Conservation (phyloP, 768 basidiomycete genomes). For the Suillus variegatus region DNA sequence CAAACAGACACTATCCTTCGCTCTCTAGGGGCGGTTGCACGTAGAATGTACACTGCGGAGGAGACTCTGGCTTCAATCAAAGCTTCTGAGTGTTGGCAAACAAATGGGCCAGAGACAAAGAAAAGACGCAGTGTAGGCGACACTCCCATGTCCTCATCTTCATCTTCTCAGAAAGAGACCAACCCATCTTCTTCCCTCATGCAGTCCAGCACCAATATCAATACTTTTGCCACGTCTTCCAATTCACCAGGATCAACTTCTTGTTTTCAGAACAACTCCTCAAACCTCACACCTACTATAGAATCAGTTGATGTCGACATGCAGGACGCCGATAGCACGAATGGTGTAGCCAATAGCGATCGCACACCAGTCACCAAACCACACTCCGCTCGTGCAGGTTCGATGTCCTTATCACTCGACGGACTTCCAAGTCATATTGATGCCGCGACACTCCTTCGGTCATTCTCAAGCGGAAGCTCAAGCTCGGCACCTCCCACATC, state of each 20-base stretch:
- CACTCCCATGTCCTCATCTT: slow-evolving; percentile 33
- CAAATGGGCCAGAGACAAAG: slow-evolving; percentile 43
- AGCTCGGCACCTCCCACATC: slow-evolving; percentile 49
- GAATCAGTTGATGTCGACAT: slow-evolving; percentile 29
- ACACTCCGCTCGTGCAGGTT: slow-evolving; percentile 33
- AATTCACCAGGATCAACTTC: neutral
- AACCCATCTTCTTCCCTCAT: slow-evolving; percentile 14
- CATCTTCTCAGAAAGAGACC: slow-evolving; percentile 29
- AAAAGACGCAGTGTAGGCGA: slow-evolving; percentile 44
- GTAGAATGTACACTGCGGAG: slow-evolving; percentile 59
- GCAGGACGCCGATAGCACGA: slow-evolving; percentile 25
- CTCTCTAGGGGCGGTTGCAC: slow-evolving; percentile 49
- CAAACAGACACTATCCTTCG: slow-evolving; percentile 59
- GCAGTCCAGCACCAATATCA: slow-evolving; percentile 26
- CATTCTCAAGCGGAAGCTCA: slow-evolving; percentile 32
- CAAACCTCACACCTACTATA: neutral
- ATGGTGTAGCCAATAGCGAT: slow-evolving; percentile 28
- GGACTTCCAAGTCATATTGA: slow-evolving; percentile 44
- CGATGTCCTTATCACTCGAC: slow-evolving; percentile 55
- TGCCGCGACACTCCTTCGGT: slow-evolving; percentile 32
- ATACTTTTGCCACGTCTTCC: slow-evolving; percentile 6
- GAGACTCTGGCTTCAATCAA: slow-evolving; percentile 43
- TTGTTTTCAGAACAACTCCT: neutral
- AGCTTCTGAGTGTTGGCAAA: slow-evolving; percentile 35
- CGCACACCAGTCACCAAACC: slow-evolving; percentile 20